Conservation (phyloP, 768 basidiomycete species). For the Pleurotus sapidus region DNA sequence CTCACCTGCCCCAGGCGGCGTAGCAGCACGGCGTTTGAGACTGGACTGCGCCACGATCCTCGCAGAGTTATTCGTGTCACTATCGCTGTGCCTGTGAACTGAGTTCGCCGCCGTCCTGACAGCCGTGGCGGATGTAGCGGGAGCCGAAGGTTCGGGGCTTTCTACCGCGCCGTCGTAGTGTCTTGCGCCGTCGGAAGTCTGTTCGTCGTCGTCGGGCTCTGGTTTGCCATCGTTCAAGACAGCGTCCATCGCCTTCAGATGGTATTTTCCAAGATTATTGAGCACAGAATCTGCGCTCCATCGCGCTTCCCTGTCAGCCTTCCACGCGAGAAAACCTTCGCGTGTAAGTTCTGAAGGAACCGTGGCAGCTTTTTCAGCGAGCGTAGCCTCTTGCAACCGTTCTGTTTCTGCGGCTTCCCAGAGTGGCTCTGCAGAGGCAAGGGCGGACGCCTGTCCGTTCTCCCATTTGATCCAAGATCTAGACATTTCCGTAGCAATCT, state of each 20-base stretch:
- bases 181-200: background rate
- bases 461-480: slow-evolving; percentile 48
- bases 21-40: background rate
- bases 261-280: slow-evolving; percentile 14
- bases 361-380: slow-evolving; percentile 8
- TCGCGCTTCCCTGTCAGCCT: slow-evolving; percentile 15
- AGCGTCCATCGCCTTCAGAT: slow-evolving; percentile 23
- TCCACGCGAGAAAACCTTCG: slow-evolving; percentile 15
- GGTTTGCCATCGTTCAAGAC: slow-evolving; percentile 15
- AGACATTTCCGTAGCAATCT: slow-evolving; percentile 47
- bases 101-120: too few relatives aligned
- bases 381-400: slow-evolving; percentile 16
- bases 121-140: too few relatives aligned
- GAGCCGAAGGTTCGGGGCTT: too few relatives aligned
- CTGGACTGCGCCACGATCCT: background rate
- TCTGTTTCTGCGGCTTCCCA: slow-evolving; percentile 22
- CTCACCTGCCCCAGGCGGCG: slow-evolving; percentile 7
- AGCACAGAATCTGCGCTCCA: slow-evolving; percentile 23
- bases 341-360: slow-evolving; percentile 11
- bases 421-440: slow-evolving; percentile 23
- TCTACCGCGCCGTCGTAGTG: too few relatives aligned
- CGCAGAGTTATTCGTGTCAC: too few relatives aligned
- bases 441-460: slow-evolving; percentile 34
- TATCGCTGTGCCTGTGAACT: too few relatives aligned
- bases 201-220: background rate